These are phyloP conservation scores for Cytospora mali DNA, from an alignment of 2,329 filamentous ascomycete genomes.

Conservation along the genomic window DNA sequence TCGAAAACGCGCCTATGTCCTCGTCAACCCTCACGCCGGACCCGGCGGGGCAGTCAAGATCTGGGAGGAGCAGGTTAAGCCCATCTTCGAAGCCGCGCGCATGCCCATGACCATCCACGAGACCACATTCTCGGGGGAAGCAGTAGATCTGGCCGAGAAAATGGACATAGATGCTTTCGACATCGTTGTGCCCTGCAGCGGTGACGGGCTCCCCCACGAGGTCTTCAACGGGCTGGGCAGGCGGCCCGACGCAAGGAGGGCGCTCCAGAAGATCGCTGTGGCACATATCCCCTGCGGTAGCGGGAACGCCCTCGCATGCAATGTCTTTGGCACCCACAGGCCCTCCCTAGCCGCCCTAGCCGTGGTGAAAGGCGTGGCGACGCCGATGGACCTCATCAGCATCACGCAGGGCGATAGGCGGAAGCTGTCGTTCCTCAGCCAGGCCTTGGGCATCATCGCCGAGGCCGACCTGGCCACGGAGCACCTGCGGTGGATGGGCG, in stretches of 20 bases:
- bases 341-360: constrained; percentile 77
- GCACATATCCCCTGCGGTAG: constrained; percentile 89
- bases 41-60: constrained; percentile 73
- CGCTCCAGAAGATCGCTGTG: constrained; percentile 76
- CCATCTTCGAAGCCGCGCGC: constrained; percentile 79
- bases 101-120: constrained; percentile 74
- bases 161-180: constrained; percentile 82
- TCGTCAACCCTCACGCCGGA: constrained; percentile 90
- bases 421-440: constrained; percentile 85
- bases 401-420: constrained; percentile 79
- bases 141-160: constrained; percentile 71
- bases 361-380: constrained; percentile 85
- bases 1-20: constrained; percentile 78
- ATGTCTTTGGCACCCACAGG: constrained; percentile 79
- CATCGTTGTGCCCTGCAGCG: constrained; percentile 84
- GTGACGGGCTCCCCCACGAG: constrained; percentile 89
- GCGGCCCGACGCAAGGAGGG: constrained; percentile 72
- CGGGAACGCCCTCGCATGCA: constrained; percentile 91
- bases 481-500: constrained; percentile 90
- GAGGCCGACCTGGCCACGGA: constrained; percentile 91
- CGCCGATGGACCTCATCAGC: constrained; percentile 81
- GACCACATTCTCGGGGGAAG: constrained; percentile 76
- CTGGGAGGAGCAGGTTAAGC: constrained; percentile 76
- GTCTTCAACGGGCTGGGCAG: constrained; percentile 90
- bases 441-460: constrained; percentile 85